phyloP scores from a whole-genome alignment of 805 yeast genomes.

The Ogataea degrootiae region DNA sequence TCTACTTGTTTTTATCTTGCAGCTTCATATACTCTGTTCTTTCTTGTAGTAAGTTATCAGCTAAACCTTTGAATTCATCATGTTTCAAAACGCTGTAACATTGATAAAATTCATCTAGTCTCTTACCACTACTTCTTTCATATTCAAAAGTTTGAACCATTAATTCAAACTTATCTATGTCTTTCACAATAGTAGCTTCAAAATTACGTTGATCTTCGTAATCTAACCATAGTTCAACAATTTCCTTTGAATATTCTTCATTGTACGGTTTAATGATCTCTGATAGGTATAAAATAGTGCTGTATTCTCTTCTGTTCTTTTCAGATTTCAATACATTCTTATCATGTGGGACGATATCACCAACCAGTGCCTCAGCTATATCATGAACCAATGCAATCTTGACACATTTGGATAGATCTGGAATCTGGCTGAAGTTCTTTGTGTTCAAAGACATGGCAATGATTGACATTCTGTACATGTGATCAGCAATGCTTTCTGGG shows the following conservation, averaged over 20 bases:
- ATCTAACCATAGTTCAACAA: conserved; percentile 75
- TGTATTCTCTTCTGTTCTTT: conserved; percentile 77
- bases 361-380: conserved; percentile 90
- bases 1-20: neutral
- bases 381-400: conserved; percentile 90
- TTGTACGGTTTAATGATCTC: conserved; percentile 63
- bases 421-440: conserved; percentile 17
- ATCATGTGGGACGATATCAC: conserved; percentile 88
- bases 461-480: conserved; percentile 91
- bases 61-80: conserved; percentile 63
- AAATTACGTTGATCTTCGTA: conserved; percentile 78
- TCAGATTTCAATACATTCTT: conserved; percentile 61
- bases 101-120: conserved; percentile 63
- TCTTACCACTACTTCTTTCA: conserved; percentile 60
- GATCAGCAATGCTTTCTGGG: conserved; percentile 82
- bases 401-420: conserved; percentile 63
- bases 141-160: conserved; percentile 79
- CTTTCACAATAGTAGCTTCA: conserved; percentile 90
- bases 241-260: conserved; percentile 53
- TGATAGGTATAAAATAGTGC: conserved; percentile 63
- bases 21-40: conserved; percentile 38
- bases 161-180: conserved; percentile 88
- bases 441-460: conserved; percentile 64
- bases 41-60: conserved; percentile 50
- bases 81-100: conserved; percentile 64